Conservation (phyloP, 140 eudicot species). For the Anethum foeniculum region DNA sequence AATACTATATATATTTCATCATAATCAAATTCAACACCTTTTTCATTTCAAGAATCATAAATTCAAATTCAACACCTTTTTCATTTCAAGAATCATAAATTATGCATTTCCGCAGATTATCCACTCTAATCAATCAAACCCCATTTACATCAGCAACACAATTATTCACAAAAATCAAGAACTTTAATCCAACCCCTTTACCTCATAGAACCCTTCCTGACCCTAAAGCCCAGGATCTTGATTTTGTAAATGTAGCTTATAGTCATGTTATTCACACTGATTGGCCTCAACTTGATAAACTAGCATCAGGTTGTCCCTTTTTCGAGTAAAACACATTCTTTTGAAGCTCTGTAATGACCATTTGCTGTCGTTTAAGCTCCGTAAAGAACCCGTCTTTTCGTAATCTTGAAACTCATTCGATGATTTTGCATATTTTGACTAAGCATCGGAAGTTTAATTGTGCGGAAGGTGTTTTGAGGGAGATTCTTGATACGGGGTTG, state of each 20-base stretch:
- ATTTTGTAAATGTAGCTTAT: slow-evolving; percentile 59
- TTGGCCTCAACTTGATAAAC: slow-evolving; percentile 44
- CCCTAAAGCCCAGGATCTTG: slow-evolving; percentile 76
- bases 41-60: slow-evolving; percentile 11
- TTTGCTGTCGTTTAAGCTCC: slow-evolving; percentile 52
- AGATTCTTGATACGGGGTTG: slow-evolving; percentile 20
- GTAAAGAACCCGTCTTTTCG: slow-evolving; percentile 26
- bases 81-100: slow-evolving; percentile 17
- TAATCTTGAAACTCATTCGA: slow-evolving; percentile 48
- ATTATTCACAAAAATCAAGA: slow-evolving; percentile 1
- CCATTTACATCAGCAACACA: slow-evolving; percentile 11
- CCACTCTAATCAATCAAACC: slow-evolving; percentile 27
- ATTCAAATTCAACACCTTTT: neutral
- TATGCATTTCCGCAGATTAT: slow-evolving; percentile 25
- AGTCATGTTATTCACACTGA: slow-evolving; percentile 73
- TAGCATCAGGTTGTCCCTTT: slow-evolving; percentile 36
- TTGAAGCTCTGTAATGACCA: slow-evolving; percentile 50
- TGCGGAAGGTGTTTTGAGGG: slow-evolving; percentile 49
- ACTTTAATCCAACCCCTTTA: slow-evolving; percentile 41
- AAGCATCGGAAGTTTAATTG: slow-evolving; percentile 58
- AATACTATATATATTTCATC: neutral
- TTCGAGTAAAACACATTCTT: slow-evolving; percentile 61
- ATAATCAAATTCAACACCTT: neutral
- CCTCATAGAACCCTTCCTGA: slow-evolving; percentile 63
- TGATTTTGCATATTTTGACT: slow-evolving; percentile 59